Evolutionary conservation across 2,329 filamentous ascomycete species (phyloP), one percentile per base, ranked within the genome.

Genomic region (Fusarium austroafricanum): DNA sequence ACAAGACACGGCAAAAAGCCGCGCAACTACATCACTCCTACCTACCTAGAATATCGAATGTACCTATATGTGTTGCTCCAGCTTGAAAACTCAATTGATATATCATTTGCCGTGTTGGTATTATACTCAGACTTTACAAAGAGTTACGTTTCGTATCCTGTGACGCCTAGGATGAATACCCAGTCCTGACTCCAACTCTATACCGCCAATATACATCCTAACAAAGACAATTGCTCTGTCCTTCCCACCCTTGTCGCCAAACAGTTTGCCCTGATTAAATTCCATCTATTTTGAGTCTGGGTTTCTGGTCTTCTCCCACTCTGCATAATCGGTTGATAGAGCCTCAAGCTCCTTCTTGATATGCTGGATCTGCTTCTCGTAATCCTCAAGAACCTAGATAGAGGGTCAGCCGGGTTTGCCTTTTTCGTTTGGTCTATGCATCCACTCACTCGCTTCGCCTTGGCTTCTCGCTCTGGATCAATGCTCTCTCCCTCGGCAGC

Each of bases 291-390:
- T 80, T 17, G 79, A 72, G 23, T 76, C 71, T 14, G 81, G 78
- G 66, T 80, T 80, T 53, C 82, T 80, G 65, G 83, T 83, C 73
- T 82, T 83, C 68, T 87, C 83, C 85, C 86, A 88, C 26, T 83
- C 80, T 14, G 83, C 80, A 61, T 84, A 88, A 63, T 88, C 87
- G 40, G 84, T 82, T 71, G 86, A 86, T 68, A 89, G 82, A 50
- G 86, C 83, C 75, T 91, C 89, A 15, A 90, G 82, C 76, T 93
- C 90, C 76, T 89, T 90, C 79, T 89, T 91, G 66, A 96, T 82
- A 76, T 94, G 90, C 75, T 87, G 83, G 33, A 96, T 83, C 81
- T 95, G 92, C 76, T 90, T 92, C 77, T 94, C 90, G 77, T 94
- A 95, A 75, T 94, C 91, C 73, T 92, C 90, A 72, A 95, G 80